These are phyloP conservation scores for Wickerhamiella kazuoi DNA, from an alignment of 805 yeast species.

Conservation along the genomic window DNA sequence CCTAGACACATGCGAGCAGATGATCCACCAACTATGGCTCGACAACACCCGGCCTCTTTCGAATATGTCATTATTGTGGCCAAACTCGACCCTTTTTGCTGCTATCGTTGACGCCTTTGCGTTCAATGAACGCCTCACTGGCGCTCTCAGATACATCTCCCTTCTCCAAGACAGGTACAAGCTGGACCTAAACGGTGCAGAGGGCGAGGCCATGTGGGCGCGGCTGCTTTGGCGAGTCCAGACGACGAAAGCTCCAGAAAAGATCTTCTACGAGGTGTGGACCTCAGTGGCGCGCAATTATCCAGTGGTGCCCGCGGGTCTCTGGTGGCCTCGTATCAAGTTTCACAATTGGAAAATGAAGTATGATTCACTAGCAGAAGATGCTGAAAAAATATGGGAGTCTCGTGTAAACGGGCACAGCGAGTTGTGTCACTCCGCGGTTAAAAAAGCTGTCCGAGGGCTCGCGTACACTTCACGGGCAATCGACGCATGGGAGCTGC, in stretches of 20 bases:
- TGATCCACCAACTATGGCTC: constrained; percentile 18
- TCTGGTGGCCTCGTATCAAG: constrained; percentile 11
- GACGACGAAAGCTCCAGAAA: constrained; percentile 8
- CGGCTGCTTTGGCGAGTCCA: constrained; percentile 11
- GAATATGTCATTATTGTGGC: constrained; percentile 9
- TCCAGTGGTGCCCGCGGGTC: constrained; percentile 9
- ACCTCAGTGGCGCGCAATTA: constrained; percentile 1
- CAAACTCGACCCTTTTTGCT: constrained; percentile 11
- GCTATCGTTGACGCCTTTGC: constrained; percentile 16
- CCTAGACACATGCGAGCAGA: constrained; percentile 10
- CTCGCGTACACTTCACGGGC: constrained; percentile 11
- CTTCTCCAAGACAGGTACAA: constrained; percentile 7
- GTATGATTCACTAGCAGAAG: constrained; percentile 9
- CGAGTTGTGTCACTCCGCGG: constrained; percentile 3
- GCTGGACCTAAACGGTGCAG: constrained; percentile 8
- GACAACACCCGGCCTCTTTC: constrained; percentile 1
- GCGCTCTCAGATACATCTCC: constrained; percentile 13
- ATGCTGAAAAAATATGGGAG: constrained; percentile 6
- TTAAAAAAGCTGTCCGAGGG: constrained; percentile 9
- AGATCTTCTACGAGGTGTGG: constrained; percentile 11
- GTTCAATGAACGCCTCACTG: constrained; percentile 11
- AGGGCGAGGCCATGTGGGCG: constrained; percentile 13
- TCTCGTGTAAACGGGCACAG: background rate
- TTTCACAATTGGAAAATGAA: constrained; percentile 8
- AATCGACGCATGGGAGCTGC: constrained; percentile 9